Percentiles rank a stretch among this genome's conserved stretches.
phyloP scores from a whole-genome alignment of 805 yeast genomes.

The Ogataea ganodermae region DNA sequence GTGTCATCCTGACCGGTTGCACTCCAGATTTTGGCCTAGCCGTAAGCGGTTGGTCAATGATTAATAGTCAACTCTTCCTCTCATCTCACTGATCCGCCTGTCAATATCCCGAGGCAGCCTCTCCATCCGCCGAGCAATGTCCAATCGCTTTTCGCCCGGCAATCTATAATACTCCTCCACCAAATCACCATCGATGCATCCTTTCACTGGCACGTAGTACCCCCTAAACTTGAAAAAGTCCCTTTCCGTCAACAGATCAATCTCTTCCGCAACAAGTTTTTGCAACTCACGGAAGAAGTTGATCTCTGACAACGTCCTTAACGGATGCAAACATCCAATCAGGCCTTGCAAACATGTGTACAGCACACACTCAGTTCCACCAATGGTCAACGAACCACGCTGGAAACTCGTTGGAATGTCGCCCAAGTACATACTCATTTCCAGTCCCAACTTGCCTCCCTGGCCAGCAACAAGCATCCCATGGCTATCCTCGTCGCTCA shows the following conservation, averaged over 20 bases:
- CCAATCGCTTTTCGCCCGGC: constrained; percentile 36
- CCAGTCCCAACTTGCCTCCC: constrained; percentile 47
- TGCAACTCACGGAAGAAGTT: constrained; percentile 60
- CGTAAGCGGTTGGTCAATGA: no score
- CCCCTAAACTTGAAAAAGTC: constrained; percentile 71
- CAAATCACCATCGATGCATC: constrained; percentile 86
- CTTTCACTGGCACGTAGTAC: constrained; percentile 76
- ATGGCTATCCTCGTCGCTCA: constrained; percentile 52
- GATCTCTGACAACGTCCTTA: constrained; percentile 61
- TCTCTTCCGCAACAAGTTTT: constrained; percentile 39
- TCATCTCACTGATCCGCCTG: constrained; percentile 51
- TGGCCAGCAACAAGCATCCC: constrained; percentile 41
- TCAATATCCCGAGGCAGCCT: constrained; percentile 51
- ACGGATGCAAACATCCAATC: constrained; percentile 71
- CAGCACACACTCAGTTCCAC: constrained; percentile 66
- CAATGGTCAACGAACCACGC: constrained; percentile 53
- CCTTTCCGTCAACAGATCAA: constrained; percentile 57
- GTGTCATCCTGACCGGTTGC: no score
- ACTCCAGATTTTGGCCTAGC: no score
- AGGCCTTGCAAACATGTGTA: constrained; percentile 84
- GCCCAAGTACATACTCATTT: constrained; percentile 62
- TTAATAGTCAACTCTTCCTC: constrained; percentile 41
- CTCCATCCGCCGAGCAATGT: constrained; percentile 45
- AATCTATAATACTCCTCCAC: constrained; percentile 57
- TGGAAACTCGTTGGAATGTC: constrained; percentile 71